Evolutionary conservation across 1,284 basidiomycete genomes (phyloP), one percentile per base, ranked within the genome.

Genomic region (Trametes hirsuta): DNA sequence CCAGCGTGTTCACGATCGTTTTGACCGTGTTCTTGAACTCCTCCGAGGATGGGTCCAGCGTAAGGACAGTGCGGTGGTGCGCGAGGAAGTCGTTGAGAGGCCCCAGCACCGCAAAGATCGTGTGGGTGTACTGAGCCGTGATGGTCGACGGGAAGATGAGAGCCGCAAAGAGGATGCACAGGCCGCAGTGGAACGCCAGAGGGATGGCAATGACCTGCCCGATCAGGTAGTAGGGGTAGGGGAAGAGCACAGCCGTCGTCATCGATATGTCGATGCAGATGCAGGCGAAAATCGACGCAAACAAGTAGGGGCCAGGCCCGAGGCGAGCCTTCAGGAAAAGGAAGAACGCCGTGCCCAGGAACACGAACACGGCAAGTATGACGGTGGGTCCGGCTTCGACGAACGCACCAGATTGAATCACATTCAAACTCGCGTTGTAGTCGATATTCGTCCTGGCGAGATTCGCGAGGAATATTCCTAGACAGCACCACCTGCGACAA

Each of bases 121-220:
- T 76, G 24, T 73, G 76, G 2, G 84, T 84, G 67, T 88, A 92
- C 53, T 82, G 77, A 0, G 87, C 76, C 4, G 90, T 88, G 51
- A 90, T 79, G 0, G 87, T 85, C 6, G 80, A 79, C 0, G 91
- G 91, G 70, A 91, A 92, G 50, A 93, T 75, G 48, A 84, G 40
- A 6, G 84, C 71, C 6, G 87, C 84, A 12, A 76, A 70, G 5
- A 83, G 48, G 48, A 93, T 74, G 11, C 84, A 75, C 35, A 93
- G 67, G 0, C 79, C 87, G 3, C 84, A 81, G 67, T 91, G 88
- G 60, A 91, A 75, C 0, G 77, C 72, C 5, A 93, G 69, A 0
- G 91, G 91, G 1, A 92, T 51, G 15, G 88, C 66, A 39, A 92
- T 81, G 0, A 72, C 57, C 68, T 77, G 68, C 40, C 86, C 87